These are phyloP conservation scores for Begonia loranthoides DNA, from an alignment of 306 rosid species.

Conservation along the genomic window DNA sequence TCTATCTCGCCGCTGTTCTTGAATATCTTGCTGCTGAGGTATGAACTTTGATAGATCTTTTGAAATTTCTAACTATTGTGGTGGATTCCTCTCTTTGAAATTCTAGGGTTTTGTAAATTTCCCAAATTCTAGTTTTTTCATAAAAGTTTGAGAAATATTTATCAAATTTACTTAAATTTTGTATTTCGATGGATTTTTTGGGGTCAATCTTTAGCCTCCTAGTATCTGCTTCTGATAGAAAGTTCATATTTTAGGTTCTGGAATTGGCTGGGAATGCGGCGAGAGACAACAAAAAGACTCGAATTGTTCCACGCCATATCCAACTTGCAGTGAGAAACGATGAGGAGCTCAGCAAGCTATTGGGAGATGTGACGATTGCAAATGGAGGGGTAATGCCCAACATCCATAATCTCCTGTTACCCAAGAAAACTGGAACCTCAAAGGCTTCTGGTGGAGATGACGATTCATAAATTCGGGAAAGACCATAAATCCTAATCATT, in stretches of 20 bases:
- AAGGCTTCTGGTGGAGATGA: slow-evolving; percentile 48
- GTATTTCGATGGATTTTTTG: too few species aligned
- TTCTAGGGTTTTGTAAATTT: neutral
- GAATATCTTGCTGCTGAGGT: slow-evolving; percentile 96
- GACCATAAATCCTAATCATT: neutral
- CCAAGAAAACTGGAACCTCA: slow-evolving; percentile 56
- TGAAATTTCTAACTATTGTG: neutral
- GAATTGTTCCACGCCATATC: slow-evolving; percentile 83
- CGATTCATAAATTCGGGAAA: slow-evolving; percentile 20
- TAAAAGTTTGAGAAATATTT: too few species aligned
- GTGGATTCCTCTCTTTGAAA: neutral
- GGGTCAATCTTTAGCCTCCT: too few species aligned
- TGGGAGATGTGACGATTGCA: slow-evolving; percentile 75
- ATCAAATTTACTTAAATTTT: too few species aligned
- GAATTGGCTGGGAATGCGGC: slow-evolving; percentile 94
- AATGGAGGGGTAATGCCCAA: slow-evolving; percentile 96
- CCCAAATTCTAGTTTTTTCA: neutral
- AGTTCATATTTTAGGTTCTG: slow-evolving; percentile 35
- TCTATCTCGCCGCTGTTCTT: slow-evolving; percentile 79
- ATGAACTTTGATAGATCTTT: neutral
- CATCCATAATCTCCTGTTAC: slow-evolving; percentile 70
- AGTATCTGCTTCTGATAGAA: too few species aligned
- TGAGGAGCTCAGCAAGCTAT: slow-evolving; percentile 83
- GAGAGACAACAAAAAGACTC: slow-evolving; percentile 82
- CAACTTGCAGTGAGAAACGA: slow-evolving; percentile 75